Conservation (phyloP, 441 rosid genomes). For the Populus hybrid region DNA sequence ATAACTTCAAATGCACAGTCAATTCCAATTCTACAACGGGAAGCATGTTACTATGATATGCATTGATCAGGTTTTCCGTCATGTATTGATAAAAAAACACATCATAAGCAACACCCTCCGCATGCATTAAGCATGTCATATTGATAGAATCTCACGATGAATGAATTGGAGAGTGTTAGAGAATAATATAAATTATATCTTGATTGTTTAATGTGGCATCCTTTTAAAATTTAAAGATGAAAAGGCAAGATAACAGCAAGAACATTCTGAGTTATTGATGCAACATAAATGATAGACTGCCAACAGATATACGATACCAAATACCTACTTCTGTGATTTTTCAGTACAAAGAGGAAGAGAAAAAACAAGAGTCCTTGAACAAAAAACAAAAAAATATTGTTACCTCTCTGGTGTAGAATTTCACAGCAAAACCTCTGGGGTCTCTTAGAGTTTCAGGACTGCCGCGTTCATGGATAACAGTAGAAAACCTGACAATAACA, state of each 20-base stretch:
- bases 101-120: background rate
- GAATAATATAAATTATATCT: no score
- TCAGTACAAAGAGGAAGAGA: background rate
- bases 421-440: constrained; percentile 53
- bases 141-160: background rate
- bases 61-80: background rate
- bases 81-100: background rate
- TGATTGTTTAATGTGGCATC: no score
- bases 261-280: background rate
- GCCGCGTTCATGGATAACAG: constrained; percentile 90
- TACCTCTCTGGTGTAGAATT: constrained; percentile 85
- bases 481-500: constrained; percentile 81
- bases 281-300: background rate
- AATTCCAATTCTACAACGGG: background rate
- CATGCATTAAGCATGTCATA: background rate
- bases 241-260: background rate
- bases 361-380: background rate
- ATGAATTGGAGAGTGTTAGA: background rate
- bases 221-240: no score
- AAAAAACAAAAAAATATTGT: no score
- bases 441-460: constrained; percentile 95
- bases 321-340: background rate
- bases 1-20: no score
- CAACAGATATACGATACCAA: background rate
- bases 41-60: background rate